Percentiles rank a stretch among this genome's conserved stretches.
Conservation (phyloP, 495 filamentous ascomycete species). For the Parathielavia hyrcaniae region DNA sequence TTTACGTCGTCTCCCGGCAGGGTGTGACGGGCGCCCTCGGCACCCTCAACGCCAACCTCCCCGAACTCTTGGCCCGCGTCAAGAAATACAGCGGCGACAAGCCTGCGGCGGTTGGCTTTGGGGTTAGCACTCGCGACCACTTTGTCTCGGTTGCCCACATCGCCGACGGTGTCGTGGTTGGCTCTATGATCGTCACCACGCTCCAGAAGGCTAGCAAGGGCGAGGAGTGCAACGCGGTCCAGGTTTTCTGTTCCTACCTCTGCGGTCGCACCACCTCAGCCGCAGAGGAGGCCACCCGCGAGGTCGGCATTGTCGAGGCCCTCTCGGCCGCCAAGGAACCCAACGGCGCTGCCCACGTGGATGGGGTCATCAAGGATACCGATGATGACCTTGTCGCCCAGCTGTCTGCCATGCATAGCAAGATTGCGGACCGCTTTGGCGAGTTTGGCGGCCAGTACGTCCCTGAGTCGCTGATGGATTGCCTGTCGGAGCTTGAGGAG, state of each 20-base stretch:
- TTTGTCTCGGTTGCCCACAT: conserved; percentile 77
- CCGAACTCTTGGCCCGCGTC: conserved; percentile 75
- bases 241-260: conserved; percentile 80
- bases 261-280: conserved; percentile 54
- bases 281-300: conserved; percentile 46
- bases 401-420: conserved; percentile 44
- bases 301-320: conserved; percentile 61
- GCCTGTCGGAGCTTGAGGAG: conserved; percentile 78
- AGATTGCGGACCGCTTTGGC: conserved; percentile 79
- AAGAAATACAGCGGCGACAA: conserved; percentile 86
- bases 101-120: conserved; percentile 88
- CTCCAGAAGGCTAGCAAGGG: conserved; percentile 65
- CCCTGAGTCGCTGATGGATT: conserved; percentile 96
- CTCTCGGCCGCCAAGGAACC: conserved; percentile 49
- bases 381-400: conserved; percentile 43
- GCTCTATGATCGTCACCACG: conserved; percentile 82
- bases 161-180: conserved; percentile 95
- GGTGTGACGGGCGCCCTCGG: conserved; percentile 91
- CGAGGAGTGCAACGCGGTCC: conserved; percentile 64
- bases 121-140: conserved; percentile 91
- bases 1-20: conserved; percentile 98
- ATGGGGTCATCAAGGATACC: conserved; percentile 36
- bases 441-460: conserved; percentile 99
- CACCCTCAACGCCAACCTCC: conserved; percentile 68
- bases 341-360: conserved; percentile 51